Conservation (phyloP, 176 grass and related monocot species). For the Eleusine indica region DNA sequence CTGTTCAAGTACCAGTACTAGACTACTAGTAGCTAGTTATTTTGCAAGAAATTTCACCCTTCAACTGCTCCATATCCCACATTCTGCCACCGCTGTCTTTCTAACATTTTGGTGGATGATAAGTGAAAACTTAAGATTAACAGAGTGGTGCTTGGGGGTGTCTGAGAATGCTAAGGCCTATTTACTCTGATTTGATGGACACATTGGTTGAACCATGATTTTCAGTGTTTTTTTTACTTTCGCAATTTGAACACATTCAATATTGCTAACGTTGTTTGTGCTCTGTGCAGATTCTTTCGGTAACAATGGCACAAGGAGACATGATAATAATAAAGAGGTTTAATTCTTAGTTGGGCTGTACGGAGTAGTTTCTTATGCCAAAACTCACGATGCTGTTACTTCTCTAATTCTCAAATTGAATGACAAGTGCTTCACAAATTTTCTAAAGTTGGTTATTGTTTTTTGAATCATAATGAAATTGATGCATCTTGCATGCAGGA, state of each 20-base stretch:
- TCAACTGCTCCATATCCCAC: not conserved
- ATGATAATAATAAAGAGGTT: constrained; percentile 42
- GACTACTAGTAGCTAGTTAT: not conserved
- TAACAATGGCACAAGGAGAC: not conserved
- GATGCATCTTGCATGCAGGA: not conserved
- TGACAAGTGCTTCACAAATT: not conserved
- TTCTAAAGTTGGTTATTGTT: not conserved
- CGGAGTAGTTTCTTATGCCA: not conserved
- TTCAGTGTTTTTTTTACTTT: not conserved
- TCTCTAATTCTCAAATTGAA: constrained; percentile 5
- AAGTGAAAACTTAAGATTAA: not conserved
- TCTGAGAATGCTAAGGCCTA: not conserved
- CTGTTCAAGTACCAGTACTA: not conserved
- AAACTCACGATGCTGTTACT: not conserved
- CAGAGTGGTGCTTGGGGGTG: not conserved
- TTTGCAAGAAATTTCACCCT: not conserved
- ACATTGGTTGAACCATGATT: not conserved
- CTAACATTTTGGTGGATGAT: not conserved
- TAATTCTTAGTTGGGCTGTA: not conserved
- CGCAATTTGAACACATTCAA: not conserved
- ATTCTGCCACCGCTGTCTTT: not conserved
- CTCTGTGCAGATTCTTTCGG: constrained; percentile 23
- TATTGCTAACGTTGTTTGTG: not conserved
- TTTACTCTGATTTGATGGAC: not conserved
- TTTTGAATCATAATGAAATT: not conserved